Evolutionary conservation across 1,139 yeast species (phyloP).

Genomic region (Protomyces lactucae-debilis): DNA sequence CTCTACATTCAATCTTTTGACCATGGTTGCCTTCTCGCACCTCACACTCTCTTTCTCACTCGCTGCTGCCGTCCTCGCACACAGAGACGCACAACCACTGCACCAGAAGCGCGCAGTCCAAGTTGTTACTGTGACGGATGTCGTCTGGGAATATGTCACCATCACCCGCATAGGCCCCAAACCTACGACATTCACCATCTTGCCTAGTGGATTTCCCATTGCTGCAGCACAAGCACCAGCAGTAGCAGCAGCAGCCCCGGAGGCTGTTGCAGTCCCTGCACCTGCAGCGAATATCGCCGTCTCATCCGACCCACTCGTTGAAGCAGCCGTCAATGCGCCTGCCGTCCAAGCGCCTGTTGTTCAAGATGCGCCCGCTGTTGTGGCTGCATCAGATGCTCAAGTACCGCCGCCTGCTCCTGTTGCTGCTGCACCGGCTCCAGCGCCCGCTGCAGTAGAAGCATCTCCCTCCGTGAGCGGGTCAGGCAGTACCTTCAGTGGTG

Average conservation of each 20-base stretch:
- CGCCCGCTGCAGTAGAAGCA: constrained; percentile 34
- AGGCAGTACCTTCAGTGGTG: constrained; percentile 43
- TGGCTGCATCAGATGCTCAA: constrained; percentile 20
- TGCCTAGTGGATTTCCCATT: constrained; percentile 16
- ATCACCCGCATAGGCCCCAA: constrained; percentile 4
- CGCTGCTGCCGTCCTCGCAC: background rate
- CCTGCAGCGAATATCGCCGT: constrained; percentile 20
- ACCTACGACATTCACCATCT: constrained; percentile 8
- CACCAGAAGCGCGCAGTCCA: constrained; percentile 7
- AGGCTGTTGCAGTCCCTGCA: constrained; percentile 29
- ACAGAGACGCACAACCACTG: background rate
- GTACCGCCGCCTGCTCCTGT: constrained; percentile 23
- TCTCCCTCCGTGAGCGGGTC: constrained; percentile 37
- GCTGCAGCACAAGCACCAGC: constrained; percentile 28
- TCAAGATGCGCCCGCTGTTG: background rate
- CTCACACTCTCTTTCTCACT: background rate
- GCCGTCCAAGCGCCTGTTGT: constrained; percentile 15
- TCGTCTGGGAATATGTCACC: constrained; percentile 23
- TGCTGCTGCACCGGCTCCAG: constrained; percentile 28
- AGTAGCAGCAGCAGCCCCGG: constrained; percentile 30
- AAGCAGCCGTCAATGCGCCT: constrained; percentile 2
- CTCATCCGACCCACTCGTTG: background rate
- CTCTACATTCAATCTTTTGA: background rate
- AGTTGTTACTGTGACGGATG: constrained; percentile 19
- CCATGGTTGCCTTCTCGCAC: background rate